Evolutionary conservation across 306 rosid species (phyloP).

Genomic region (Alnus rubra): DNA sequence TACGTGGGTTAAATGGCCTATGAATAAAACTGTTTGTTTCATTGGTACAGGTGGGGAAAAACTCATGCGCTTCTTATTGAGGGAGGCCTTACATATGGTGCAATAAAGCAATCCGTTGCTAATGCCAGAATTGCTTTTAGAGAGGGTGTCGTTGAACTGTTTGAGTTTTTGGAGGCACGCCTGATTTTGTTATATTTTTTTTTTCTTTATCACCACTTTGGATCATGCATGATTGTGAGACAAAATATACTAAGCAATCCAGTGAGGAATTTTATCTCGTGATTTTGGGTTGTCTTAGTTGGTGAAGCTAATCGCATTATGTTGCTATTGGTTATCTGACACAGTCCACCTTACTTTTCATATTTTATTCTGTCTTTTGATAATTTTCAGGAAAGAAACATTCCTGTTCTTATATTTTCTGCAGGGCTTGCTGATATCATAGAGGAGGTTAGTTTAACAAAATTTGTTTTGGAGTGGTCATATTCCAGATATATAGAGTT

Average conservation of each 20-base stretch:
- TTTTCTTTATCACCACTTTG: not conserved
- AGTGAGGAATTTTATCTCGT: conserved; percentile 4
- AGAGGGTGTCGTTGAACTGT: conserved; percentile 84
- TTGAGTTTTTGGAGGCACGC: conserved; percentile 76
- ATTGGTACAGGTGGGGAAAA: conserved; percentile 84
- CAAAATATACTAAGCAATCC: conserved; percentile 6
- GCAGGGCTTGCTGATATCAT: conserved; percentile 96
- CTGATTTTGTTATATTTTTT: conserved; percentile 1
- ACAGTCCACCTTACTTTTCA: not conserved
- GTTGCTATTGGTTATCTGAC: not conserved
- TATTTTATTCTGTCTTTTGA: conserved; percentile 20
- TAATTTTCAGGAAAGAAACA: conserved; percentile 67
- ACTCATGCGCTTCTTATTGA: conserved; percentile 78
- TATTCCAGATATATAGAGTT: conserved; percentile 15
- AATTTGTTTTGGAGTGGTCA: conserved; percentile 19
- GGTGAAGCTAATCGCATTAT: not conserved
- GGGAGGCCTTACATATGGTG: conserved; percentile 78
- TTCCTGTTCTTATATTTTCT: conserved; percentile 88
- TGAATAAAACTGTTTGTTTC: conserved; percentile 1
- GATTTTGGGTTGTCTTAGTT: not conserved
- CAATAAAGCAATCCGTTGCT: conserved; percentile 78
- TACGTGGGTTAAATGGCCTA: not conserved
- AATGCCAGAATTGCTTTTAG: conserved; percentile 77
- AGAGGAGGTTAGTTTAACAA: conserved; percentile 70
- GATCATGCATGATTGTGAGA: conserved; percentile 4